Conservation (phyloP, 495 filamentous ascomycete genomes). For the Hypoxylon subgilvum region DNA sequence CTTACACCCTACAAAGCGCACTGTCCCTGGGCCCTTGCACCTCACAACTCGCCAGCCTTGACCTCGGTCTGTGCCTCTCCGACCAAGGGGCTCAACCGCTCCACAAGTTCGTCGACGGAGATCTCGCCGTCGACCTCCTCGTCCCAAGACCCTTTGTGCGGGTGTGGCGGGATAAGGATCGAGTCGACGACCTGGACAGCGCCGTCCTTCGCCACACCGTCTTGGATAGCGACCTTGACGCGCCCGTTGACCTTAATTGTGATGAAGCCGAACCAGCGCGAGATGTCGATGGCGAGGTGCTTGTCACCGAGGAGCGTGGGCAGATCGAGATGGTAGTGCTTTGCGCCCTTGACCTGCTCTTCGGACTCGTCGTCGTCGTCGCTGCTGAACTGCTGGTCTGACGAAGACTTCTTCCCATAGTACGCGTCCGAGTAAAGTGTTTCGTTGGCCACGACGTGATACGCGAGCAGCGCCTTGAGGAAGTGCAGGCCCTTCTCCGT, state of each 20-base stretch:
- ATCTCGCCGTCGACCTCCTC: conserved; percentile 60
- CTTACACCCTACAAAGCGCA: too few relatives aligned
- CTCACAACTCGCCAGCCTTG: conserved; percentile 25
- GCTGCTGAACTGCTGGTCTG: neutral
- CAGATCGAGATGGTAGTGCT: conserved; percentile 65
- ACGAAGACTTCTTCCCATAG: conserved; percentile 53
- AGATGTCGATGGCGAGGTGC: conserved; percentile 69
- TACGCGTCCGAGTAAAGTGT: conserved; percentile 84
- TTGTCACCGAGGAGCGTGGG: conserved; percentile 67
- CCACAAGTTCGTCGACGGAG: conserved; percentile 67
- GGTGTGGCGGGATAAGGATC: conserved; percentile 76
- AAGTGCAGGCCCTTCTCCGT: conserved; percentile 69
- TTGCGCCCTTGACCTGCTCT: neutral
- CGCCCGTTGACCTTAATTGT: conserved; percentile 75
- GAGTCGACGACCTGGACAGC: conserved; percentile 73
- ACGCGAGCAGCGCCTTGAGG: conserved; percentile 74
- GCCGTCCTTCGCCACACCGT: conserved; percentile 74
- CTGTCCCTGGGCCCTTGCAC: too few relatives aligned
- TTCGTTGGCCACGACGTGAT: conserved; percentile 75
- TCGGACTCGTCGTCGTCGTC: conserved; percentile 15
- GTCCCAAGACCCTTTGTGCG: conserved; percentile 33
- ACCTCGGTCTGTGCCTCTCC: conserved; percentile 10
- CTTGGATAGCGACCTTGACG: conserved; percentile 61
- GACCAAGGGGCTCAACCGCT: conserved; percentile 51
- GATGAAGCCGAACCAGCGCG: conserved; percentile 64